Evolutionary conservation across 352 stramenopile genomes (phyloP), one percentile per base, ranked within the genome.

Genomic region (Phytopythium montanum): DNA sequence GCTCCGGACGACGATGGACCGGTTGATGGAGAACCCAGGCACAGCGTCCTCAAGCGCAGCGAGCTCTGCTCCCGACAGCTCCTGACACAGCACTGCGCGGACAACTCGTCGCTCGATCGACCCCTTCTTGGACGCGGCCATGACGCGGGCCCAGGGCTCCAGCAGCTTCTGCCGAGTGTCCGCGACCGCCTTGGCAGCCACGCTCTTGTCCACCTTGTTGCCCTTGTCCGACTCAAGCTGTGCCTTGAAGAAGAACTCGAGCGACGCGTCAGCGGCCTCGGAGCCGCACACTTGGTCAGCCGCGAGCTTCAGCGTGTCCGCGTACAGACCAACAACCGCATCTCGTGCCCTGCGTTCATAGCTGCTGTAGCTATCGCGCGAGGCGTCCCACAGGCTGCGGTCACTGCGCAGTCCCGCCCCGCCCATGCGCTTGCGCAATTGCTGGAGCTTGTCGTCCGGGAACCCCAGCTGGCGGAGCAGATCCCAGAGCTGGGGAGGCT

Each of bases 371-470:
- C 52, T 60, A 4, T 50, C 54, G 16, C 62, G 59, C 3, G 44
- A 48, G 46, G 50, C 46, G 16, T 69, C 59, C 29, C 64, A 69
- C 46, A 60, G 56, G 52, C 34, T 45, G 19, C 45, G 64, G 48
- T 59, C 59, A 16, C 54, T 54, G 33, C 63, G 59, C 14, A 69
- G 59, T 16, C 54, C 59, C 8, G 51, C 51, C 33, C 33, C 33
- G 51, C 51, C 51, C 3, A 56, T 56, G n/a, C 34, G 33, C 51
- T 39, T 31, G 5, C 51, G 29, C 10, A 56, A 21, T 21, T 45
- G 25, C 2, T 25, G 9, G 13, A 56, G 13, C 33, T 25, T 26
- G 13, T 56, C 51, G 19, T 41, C 19, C 31, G 31, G 28, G 51
- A 56, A 44, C 19, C 51, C 51, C 10, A 56, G 3, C 19, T 3